Evolutionary conservation across 208 protist genomes (phyloP), one percentile per base, ranked within the genome.

Genomic region (Trypanosoma boissoni): DNA sequence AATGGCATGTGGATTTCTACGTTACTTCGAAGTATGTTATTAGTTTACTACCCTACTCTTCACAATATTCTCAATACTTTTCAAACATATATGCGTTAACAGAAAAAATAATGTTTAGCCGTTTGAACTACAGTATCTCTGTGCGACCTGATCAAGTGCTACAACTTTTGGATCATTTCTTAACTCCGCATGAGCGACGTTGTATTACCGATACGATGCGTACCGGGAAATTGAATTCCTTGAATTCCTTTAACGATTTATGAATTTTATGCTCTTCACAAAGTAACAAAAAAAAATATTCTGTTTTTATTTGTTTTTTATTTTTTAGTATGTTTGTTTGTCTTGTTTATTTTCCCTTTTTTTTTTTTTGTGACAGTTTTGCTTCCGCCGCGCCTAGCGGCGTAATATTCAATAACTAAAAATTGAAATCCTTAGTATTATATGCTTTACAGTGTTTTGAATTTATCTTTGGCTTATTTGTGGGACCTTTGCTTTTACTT

Each of bases 1-100:
- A 93, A 45, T 90, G 76, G 72, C 82, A 93, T 23, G 44, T 84
- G 20, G 86, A 93, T 50, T 86, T 76, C 64, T 71, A 45, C 8
- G 71, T 90, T 3, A 75, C 76, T 8, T 21, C 85, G 6, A 71
- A 68, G 14, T 86, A 90, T 49, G 44, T 93, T 1, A 59, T 76
- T 0, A 61, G 64, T 46, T 37, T 86, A 21, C 64, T 93, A 2
- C 82, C 81, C 16, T 62, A 80, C 37, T 14, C 32, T 28, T 44
- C 55, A 45, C 16, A 36, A n/a, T 32, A 66, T 4, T 46, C 48
- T 8, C 21, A 10, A 0, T 26, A 24, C 3, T 69, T 90, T 27
- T 43, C 63, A 8, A 52, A 23, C 8, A 5, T 21, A 16, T 79
- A 73, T 2, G 60, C 68, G 10, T 0, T 16, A 3, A 54, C 68